These are phyloP conservation scores for Malus sylvestris DNA, from an alignment of 306 rosid species.

Conservation along the genomic window DNA sequence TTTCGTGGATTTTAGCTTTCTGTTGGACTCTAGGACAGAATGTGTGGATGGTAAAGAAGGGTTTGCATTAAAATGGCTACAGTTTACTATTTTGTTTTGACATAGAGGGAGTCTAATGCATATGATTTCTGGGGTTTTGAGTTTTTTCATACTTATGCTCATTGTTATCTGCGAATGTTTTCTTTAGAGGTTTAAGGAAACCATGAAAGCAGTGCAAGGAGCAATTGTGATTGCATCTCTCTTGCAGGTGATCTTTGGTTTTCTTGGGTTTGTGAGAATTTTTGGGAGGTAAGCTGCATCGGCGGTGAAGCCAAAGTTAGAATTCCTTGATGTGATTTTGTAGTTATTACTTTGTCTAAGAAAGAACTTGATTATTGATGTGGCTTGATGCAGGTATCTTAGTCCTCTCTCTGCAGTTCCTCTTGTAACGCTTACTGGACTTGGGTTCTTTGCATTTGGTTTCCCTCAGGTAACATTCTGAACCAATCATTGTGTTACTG, in stretches of 20 bases:
- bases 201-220: constrained; percentile 72
- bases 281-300: constrained; percentile 45
- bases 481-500: constrained; percentile 1
- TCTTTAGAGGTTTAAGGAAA: constrained; percentile 56
- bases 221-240: constrained; percentile 64
- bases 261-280: constrained; percentile 77
- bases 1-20: background rate
- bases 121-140: background rate
- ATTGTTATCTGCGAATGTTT: constrained; percentile 9
- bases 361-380: constrained; percentile 3
- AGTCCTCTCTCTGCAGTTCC: constrained; percentile 79
- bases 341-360: constrained; percentile 8
- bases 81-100: background rate
- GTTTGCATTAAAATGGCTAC: constrained; percentile 4
- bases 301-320: background rate
- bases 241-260: constrained; percentile 58
- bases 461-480: constrained; percentile 55
- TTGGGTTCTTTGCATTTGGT: constrained; percentile 58
- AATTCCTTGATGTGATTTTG: constrained; percentile 1
- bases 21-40: background rate
- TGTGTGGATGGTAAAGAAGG: background rate
- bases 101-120: background rate
- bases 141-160: constrained; percentile 9
- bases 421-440: constrained; percentile 78
- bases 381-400: constrained; percentile 52